phyloP scores from a whole-genome alignment of 2,329 filamentous ascomycete species.

The Beauveria rudraprayagi region DNA sequence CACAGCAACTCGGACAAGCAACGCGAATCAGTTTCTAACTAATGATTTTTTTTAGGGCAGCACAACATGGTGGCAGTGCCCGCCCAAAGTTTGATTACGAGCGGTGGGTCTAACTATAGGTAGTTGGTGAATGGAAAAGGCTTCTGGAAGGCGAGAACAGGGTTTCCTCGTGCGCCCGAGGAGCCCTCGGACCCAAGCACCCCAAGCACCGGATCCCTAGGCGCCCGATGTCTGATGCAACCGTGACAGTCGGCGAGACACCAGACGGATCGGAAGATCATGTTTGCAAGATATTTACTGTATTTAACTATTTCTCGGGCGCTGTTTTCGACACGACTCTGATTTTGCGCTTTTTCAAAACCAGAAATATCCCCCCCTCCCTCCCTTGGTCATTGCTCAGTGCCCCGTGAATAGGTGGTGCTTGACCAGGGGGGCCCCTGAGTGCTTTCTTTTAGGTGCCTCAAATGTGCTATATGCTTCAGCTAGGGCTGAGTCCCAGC shows the following conservation, averaged over 20 bases:
- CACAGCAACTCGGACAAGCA: neutral
- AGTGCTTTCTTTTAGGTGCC: too few species aligned
- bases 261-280: neutral
- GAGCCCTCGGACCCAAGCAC: neutral
- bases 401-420: too few species aligned
- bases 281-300: neutral
- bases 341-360: neutral
- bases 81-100: neutral
- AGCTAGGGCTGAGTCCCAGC: too few species aligned
- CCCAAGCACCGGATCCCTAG: neutral
- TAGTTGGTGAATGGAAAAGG: too few species aligned
- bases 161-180: neutral
- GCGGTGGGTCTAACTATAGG: neutral
- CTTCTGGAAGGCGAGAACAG: neutral
- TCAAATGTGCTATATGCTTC: too few species aligned
- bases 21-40: neutral
- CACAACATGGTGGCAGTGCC: slow-evolving; percentile 1
- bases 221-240: neutral
- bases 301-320: neutral
- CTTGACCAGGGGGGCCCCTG: too few species aligned
- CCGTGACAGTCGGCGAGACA: neutral
- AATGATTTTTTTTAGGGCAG: neutral
- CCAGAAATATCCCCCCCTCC: too few species aligned
- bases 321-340: too few species aligned
- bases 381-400: too few species aligned